A percentile compares a stretch with the other conserved stretches of the same genome.
phyloP scores from a whole-genome alignment of 2,329 filamentous ascomycete species.

The Aureobasidium subglaciale region DNA sequence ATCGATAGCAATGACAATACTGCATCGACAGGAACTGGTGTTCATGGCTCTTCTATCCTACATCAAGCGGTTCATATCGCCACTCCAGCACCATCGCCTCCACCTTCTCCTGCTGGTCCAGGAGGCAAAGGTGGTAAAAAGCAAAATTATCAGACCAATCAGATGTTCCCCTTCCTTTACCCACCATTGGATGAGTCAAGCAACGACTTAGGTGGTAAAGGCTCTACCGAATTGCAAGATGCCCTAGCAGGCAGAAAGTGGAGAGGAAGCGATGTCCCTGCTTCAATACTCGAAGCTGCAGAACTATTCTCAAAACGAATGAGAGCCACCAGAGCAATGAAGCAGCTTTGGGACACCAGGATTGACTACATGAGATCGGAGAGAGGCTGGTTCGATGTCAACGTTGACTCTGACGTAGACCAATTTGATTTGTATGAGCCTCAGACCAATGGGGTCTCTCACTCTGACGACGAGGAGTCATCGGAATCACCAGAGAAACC shows the following conservation, averaged over 20 bases:
- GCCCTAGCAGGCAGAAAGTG: conserved; percentile 73
- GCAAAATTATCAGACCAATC: conserved; percentile 98
- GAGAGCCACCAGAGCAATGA: conserved; percentile 82
- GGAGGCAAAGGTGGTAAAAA: conserved; percentile 94
- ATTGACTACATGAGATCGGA: conserved; percentile 89
- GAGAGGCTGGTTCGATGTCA: conserved; percentile 66
- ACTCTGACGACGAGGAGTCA: not conserved
- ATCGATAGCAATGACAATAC: conserved; percentile 44
- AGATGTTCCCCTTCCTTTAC: conserved; percentile 97
- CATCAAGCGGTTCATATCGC: conserved; percentile 97
- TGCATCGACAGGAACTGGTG: conserved; percentile 34
- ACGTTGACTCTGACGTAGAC: conserved; percentile 35
- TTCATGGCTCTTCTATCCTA: conserved; percentile 62
- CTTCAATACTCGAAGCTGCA: conserved; percentile 90
- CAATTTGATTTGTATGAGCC: conserved; percentile 16
- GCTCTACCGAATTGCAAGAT: conserved; percentile 72
- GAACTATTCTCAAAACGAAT: conserved; percentile 85
- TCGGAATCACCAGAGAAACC: not conserved
- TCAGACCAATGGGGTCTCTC: not conserved
- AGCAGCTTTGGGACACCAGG: conserved; percentile 90
- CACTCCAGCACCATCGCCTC: conserved; percentile 93
- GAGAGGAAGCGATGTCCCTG: conserved; percentile 90
- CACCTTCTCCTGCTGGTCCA: conserved; percentile 76
- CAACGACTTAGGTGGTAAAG: conserved; percentile 86
- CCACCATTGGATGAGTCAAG: conserved; percentile 83